A percentile compares a stretch with the other conserved stretches of the same genome.
Conservation (phyloP, 2,329 filamentous ascomycete species). For the Talaromyces sp. region DNA sequence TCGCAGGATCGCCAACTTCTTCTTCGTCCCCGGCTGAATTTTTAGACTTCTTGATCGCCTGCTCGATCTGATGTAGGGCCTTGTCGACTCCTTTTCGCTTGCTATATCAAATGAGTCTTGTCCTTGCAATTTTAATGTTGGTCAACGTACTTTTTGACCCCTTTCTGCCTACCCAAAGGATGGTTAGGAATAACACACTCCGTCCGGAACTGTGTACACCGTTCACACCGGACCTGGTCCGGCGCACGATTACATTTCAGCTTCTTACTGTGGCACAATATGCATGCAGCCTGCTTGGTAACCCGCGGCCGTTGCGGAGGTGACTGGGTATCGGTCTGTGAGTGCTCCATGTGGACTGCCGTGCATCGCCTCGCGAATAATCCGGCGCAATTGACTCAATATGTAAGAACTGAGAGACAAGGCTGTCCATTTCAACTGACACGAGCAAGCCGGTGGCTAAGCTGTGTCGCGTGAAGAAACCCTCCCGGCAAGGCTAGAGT, state of each 20-base stretch:
- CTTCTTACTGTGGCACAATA: conserved; percentile 66
- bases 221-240: conserved; percentile 57
- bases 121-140: background rate
- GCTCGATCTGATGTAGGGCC: conserved; percentile 70
- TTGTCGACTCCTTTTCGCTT: conserved; percentile 74
- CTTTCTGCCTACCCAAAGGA: conserved; percentile 70
- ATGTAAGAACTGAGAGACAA: background rate
- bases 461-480: background rate
- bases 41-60: conserved; percentile 61
- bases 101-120: conserved; percentile 41
- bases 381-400: background rate
- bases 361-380: background rate
- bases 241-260: conserved; percentile 63
- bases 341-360: conserved; percentile 10
- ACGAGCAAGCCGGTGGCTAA: background rate
- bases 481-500: background rate
- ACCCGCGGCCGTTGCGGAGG: conserved; percentile 10
- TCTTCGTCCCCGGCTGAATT: conserved; percentile 37
- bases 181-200: conserved; percentile 72
- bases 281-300: conserved; percentile 53
- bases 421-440: background rate
- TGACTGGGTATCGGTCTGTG: background rate
- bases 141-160: conserved; percentile 67
- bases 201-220: conserved; percentile 57
- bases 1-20: conserved; percentile 45